These are phyloP conservation scores for Adansonia digitata DNA, from an alignment of 345 rosid genomes.

Conservation along the genomic window DNA sequence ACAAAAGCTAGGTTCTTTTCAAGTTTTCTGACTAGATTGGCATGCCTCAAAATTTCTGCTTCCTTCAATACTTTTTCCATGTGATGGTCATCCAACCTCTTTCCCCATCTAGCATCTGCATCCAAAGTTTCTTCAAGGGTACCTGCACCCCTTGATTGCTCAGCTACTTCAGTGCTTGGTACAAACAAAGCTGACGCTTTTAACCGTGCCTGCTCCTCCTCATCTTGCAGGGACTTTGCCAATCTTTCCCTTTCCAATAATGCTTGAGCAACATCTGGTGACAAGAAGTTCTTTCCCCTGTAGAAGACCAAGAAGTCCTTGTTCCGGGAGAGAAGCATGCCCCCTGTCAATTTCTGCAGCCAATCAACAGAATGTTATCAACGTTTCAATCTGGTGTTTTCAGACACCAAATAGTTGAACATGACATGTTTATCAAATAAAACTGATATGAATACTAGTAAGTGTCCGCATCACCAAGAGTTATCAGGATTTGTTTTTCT, in stretches of 20 bases:
- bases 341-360: conserved; percentile 85
- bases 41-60: conserved; percentile 63
- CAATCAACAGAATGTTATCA: conserved; percentile 21
- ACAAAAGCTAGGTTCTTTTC: conserved; percentile 70
- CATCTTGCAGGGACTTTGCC: conserved; percentile 62
- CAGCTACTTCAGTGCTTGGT: conserved; percentile 29
- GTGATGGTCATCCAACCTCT: conserved; percentile 44
- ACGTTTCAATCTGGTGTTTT: conserved; percentile 7
- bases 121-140: conserved; percentile 83
- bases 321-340: conserved; percentile 74
- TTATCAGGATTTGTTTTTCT: background rate
- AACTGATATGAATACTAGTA: background rate
- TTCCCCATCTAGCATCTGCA: conserved; percentile 82
- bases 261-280: conserved; percentile 69
- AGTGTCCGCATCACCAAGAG: background rate
- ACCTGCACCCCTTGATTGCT: conserved; percentile 57
- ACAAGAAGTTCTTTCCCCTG: conserved; percentile 81
- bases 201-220: conserved; percentile 78
- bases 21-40: conserved; percentile 58
- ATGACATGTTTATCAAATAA: background rate
- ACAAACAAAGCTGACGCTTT: conserved; percentile 58
- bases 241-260: conserved; percentile 74
- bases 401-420: background rate
- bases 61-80: conserved; percentile 56
- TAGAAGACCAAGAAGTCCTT: conserved; percentile 93